These are phyloP conservation scores for Phoma sp. DNA, from an alignment of 2,329 filamentous ascomycete genomes.

Conservation along the genomic window DNA sequence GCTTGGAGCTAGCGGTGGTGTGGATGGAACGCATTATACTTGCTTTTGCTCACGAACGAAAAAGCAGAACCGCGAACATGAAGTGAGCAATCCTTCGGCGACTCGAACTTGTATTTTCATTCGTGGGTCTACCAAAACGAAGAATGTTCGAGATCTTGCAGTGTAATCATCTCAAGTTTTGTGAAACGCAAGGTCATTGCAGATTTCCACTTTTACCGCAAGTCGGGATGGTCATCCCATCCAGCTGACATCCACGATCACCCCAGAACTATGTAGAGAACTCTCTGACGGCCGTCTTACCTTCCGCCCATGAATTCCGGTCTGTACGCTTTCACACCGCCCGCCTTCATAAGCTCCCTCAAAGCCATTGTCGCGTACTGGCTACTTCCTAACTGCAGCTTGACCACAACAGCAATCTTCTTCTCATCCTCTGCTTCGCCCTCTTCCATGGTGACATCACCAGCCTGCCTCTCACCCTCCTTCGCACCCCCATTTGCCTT, in stretches of 20 bases:
- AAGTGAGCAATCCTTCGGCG: no score
- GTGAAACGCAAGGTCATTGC: no score
- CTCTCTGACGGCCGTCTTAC: constrained; percentile 16
- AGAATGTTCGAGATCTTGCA: no score
- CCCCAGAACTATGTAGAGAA: no score
- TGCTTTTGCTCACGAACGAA: no score
- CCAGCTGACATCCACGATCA: not conserved
- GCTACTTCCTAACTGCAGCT: constrained; percentile 76
- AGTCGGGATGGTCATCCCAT: not conserved
- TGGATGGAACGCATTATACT: no score
- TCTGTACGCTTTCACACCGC: constrained; percentile 66
- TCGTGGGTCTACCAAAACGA: no score
- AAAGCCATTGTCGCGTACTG: constrained; percentile 87
- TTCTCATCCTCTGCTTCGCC: constrained; percentile 31
- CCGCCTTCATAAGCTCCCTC: constrained; percentile 75
- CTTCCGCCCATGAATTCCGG: constrained; percentile 64
- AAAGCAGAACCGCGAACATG: no score
- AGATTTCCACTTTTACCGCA: no score
- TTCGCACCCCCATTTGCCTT: constrained; percentile 49
- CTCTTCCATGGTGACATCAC: constrained; percentile 30
- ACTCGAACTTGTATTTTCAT: no score
- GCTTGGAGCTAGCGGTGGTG: no score
- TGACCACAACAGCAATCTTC: constrained; percentile 72
- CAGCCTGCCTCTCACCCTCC: constrained; percentile 58
- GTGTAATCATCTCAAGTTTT: no score